phyloP scores from a whole-genome alignment of 23 red algal species.

The Agarophyton chilense region DNA sequence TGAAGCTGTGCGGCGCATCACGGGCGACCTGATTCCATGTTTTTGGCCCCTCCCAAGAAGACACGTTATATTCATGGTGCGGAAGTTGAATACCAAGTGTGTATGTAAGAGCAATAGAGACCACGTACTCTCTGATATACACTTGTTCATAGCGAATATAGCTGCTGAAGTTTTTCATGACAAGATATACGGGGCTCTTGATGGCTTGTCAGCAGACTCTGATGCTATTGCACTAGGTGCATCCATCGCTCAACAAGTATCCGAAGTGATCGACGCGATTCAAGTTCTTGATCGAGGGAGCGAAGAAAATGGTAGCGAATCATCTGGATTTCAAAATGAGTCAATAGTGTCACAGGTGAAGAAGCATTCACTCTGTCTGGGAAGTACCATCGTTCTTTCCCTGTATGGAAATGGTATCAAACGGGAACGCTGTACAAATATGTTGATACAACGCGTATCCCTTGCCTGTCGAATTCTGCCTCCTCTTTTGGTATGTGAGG shows the following conservation, averaged over 20 bases:
- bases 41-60: slow-evolving; percentile 23
- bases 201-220: background rate
- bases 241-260: background rate
- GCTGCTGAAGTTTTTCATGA: background rate
- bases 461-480: background rate
- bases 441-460: background rate
- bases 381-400: background rate
- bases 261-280: background rate
- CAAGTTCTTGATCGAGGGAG: background rate
- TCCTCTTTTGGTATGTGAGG: background rate
- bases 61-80: background rate
- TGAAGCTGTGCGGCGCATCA: background rate
- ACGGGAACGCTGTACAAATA: background rate
- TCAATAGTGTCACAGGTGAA: background rate
- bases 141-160: background rate
- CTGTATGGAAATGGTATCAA: background rate
- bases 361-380: background rate
- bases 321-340: background rate
- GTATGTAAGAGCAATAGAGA: background rate
- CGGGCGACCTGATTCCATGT: background rate
- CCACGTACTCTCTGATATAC: background rate
- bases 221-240: background rate
- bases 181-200: background rate
- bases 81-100: background rate
- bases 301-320: background rate